Percentiles rank a stretch among this genome's conserved stretches.
Conservation (phyloP, 164 flowering plant genomes). For the Kingdonia uniflora region DNA sequence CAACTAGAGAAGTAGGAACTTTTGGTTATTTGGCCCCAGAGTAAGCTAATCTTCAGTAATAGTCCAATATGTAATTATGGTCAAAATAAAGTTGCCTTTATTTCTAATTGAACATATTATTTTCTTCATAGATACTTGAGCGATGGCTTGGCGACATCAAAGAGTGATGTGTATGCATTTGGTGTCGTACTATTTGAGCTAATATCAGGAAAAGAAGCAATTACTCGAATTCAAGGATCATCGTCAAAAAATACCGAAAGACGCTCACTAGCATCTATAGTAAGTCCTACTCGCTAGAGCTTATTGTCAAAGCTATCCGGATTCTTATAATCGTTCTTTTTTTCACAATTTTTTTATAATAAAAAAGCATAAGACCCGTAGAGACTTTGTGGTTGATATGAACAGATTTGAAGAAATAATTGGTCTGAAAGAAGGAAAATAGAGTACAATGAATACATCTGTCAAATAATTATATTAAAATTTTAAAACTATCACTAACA, state of each 20-base stretch:
- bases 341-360: too few relatives aligned
- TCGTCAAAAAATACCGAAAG: constrained; percentile 52
- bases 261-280: constrained; percentile 85
- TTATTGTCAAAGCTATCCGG: background rate
- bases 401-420: background rate
- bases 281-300: constrained; percentile 31
- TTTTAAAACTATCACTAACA: too few relatives aligned
- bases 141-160: constrained; percentile 76
- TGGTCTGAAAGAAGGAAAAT: too few relatives aligned
- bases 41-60: constrained; percentile 33
- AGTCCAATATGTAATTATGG: constrained; percentile 1
- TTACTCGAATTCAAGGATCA: constrained; percentile 50
- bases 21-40: constrained; percentile 97
- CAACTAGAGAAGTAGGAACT: constrained; percentile 88
- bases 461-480: too few relatives aligned
- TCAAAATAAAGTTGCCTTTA: constrained; percentile 3
- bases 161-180: constrained; percentile 95
- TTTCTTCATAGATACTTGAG: constrained; percentile 54
- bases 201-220: constrained; percentile 80
- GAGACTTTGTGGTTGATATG: too few relatives aligned
- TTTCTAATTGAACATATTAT: background rate
- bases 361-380: too few relatives aligned
- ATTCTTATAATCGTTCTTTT: too few relatives aligned
- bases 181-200: constrained; percentile 91
- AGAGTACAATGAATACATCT: too few relatives aligned